Percentiles rank a stretch among this genome's conserved stretches.
phyloP scores from a whole-genome alignment of 179 eudicot species.

The Vitellaria paradoxa region DNA sequence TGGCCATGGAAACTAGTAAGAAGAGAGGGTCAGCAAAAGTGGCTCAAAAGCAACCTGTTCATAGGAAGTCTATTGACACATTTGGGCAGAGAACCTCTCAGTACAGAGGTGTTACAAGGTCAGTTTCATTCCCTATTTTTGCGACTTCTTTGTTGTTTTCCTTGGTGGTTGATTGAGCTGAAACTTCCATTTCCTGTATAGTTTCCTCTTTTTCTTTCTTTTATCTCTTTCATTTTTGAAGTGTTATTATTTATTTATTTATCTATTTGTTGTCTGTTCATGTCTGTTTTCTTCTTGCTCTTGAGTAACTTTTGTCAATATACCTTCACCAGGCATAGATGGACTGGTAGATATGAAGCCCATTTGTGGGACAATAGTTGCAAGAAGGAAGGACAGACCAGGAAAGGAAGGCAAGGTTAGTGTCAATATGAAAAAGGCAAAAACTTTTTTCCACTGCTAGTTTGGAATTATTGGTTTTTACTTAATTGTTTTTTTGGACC shows the following conservation, averaged over 20 bases:
- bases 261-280: too few relatives aligned
- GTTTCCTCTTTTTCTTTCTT: not conserved
- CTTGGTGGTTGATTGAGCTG: too few relatives aligned
- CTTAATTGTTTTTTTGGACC: not conserved
- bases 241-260: not conserved
- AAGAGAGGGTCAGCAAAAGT: constrained; percentile 46
- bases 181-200: too few relatives aligned
- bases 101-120: constrained; percentile 80
- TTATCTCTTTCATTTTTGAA: too few relatives aligned
- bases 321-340: constrained; percentile 29
- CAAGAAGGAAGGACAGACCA: constrained; percentile 73
- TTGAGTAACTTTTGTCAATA: too few relatives aligned
- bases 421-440: constrained; percentile 1
- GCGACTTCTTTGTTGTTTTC: not conserved
- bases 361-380: constrained; percentile 74
- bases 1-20: constrained; percentile 25
- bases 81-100: constrained; percentile 87
- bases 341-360: too few relatives aligned
- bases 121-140: constrained; percentile 6
- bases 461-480: not conserved
- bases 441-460: not conserved
- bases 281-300: too few relatives aligned
- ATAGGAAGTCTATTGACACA: constrained; percentile 72
- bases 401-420: constrained; percentile 74
- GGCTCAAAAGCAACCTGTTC: constrained; percentile 48